Base-by-base conservation (phyloP, 2,329 filamentous ascomycete species). In the Mariannaea elegans region DNA sequence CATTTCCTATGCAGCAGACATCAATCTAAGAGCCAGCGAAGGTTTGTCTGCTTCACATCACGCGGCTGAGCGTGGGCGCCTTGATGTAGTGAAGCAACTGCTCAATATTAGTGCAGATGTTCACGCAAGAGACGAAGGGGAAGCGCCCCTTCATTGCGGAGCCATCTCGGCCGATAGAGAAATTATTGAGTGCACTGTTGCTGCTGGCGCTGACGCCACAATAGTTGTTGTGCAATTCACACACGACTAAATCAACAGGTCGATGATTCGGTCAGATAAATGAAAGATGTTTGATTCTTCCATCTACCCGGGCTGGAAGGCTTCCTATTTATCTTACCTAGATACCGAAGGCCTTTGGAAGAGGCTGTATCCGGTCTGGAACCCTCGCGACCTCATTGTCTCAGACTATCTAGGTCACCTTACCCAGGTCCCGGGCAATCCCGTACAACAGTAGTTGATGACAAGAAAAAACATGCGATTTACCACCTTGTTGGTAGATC, bases 1-100 rank as follows among this genome's bases (percentile, higher is more conserved):
- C 32, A 38, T 50, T 9, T 38, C 47, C 4, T 10, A 38, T 21
- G 31, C 19, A 9, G 47, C 42, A 3, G 24, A 45, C 13, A n/a
- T 45, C 10, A 27, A 16, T n/a, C 14, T 27, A 7, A 27, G 13
- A 12, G 21, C 27, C 42, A 10, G 21, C n/a, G n/a, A n/a, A 13
- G 13, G 21, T 2, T 21, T 9, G 12, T 27, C 8, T 4, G 12
- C 42, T 16, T 16, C 49, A 10, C 55, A 57, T 16, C 18, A 16
- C 4, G 47, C 34, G 4, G 23, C 31, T 2, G 2, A 5, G 1
- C 21, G 31, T 38, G 39, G 39, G 2, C 23, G 41, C 14, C 18
- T 7, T 5, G 55, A 58, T 12, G 31, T 24, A 9, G 10, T 58
- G 6, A 38, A 52, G 18, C 39, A 51, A 29, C 14, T 58, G 39